These are phyloP conservation scores for Leccinellum rugosiceps DNA, from an alignment of 768 basidiomycete genomes.

Conservation along the genomic window DNA sequence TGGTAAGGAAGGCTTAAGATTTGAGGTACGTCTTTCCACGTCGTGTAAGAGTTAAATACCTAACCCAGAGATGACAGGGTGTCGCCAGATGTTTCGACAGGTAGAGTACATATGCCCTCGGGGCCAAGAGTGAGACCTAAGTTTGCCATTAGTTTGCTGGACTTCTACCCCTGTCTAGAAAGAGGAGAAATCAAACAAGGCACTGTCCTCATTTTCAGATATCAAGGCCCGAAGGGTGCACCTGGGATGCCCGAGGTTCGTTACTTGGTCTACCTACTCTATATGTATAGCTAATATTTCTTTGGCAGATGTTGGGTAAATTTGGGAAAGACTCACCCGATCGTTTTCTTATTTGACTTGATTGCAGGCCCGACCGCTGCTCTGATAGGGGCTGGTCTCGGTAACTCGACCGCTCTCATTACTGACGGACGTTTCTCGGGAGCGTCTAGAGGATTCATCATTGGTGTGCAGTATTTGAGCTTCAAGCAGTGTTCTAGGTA, in stretches of 20 bases:
- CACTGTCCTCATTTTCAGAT: slow-evolving; percentile 76
- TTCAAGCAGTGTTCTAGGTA: slow-evolving; percentile 31
- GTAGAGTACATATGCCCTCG: slow-evolving; percentile 30
- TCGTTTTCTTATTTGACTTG: slow-evolving; percentile 4
- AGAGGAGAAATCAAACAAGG: slow-evolving; percentile 74
- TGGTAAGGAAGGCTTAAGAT: slow-evolving; percentile 84
- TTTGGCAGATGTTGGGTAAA: slow-evolving; percentile 44
- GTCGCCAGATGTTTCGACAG: slow-evolving; percentile 75
- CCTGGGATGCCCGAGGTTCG: slow-evolving; percentile 85
- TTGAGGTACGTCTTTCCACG: slow-evolving; percentile 55
- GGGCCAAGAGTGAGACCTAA: neutral
- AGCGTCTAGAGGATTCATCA: slow-evolving; percentile 66
- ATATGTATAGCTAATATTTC: slow-evolving; percentile 1
- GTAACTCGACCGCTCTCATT: slow-evolving; percentile 73
- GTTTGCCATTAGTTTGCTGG: slow-evolving; percentile 46
- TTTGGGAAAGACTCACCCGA: neutral
- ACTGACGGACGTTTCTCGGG: slow-evolving; percentile 91
- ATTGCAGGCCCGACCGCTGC: slow-evolving; percentile 70
- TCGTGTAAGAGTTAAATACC: neutral
- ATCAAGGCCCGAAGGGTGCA: slow-evolving; percentile 88
- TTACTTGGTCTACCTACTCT: neutral
- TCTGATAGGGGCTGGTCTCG: slow-evolving; percentile 80
- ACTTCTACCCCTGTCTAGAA: slow-evolving; percentile 72
- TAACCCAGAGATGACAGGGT: slow-evolving; percentile 41
- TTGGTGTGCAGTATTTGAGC: slow-evolving; percentile 34